phyloP scores from a whole-genome alignment of 1,139 yeast genomes.

The Zygoascus meyerae region DNA sequence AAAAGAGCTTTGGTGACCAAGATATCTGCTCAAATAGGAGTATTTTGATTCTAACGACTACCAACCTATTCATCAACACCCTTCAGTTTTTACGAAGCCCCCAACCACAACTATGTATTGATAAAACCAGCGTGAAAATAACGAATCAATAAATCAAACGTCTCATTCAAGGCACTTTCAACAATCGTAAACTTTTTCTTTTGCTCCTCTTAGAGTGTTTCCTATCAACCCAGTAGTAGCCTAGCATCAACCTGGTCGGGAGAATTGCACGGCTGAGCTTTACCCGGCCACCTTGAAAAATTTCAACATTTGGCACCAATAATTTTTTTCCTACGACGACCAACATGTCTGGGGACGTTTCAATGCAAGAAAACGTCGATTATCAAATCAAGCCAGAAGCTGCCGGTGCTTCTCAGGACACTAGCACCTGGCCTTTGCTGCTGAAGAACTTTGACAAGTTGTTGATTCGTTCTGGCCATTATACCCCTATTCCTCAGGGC shows the following conservation, averaged over 20 bases:
- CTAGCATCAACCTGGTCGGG: too few relatives aligned
- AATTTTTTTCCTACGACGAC: slow-evolving; percentile 7
- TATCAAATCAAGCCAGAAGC: slow-evolving; percentile 82
- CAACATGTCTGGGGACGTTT: slow-evolving; percentile 20
- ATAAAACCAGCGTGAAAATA: too few relatives aligned
- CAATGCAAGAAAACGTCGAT: slow-evolving; percentile 31
- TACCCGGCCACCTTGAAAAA: background rate
- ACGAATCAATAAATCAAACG: too few relatives aligned
- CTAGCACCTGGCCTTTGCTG: slow-evolving; percentile 93
- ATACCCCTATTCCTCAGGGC: slow-evolving; percentile 95
- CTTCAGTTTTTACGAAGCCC: too few relatives aligned
- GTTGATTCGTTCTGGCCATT: slow-evolving; percentile 91
- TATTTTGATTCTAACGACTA: background rate
- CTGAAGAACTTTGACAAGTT: slow-evolving; percentile 91
- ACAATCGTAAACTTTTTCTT: too few relatives aligned
- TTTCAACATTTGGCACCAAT: slow-evolving; percentile 3
- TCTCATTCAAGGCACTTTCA: too few relatives aligned
- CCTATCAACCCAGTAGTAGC: too few relatives aligned
- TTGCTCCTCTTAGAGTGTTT: too few relatives aligned
- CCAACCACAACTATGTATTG: too few relatives aligned
- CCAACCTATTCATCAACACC: too few relatives aligned
- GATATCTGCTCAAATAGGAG: slow-evolving; percentile 20
- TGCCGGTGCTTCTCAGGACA: slow-evolving; percentile 66
- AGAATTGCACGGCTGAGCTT: too few relatives aligned
- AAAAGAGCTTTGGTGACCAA: slow-evolving; percentile 30